A percentile compares a stretch with the other conserved stretches of the same genome.
Evolutionary conservation across 768 basidiomycete species (phyloP).

Genomic region (Strobilomyces echinocephalus): DNA sequence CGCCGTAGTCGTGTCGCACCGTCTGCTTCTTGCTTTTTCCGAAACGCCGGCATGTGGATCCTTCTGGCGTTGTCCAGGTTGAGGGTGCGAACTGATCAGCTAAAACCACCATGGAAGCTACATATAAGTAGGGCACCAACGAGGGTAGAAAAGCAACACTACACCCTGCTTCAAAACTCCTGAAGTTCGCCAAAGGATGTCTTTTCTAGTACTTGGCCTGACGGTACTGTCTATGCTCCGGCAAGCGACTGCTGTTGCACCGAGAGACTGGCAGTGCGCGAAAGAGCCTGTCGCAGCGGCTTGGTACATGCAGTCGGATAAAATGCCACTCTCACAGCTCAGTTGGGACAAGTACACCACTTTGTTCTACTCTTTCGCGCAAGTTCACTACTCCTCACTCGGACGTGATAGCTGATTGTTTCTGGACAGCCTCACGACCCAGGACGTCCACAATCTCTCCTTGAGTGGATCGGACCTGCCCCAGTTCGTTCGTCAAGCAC

Average conservation of each 20-base stretch:
- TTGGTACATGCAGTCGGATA: conserved; percentile 47
- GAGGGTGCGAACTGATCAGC: too few species aligned
- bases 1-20: background rate
- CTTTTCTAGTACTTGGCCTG: background rate
- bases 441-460: conserved; percentile 27
- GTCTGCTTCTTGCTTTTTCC: background rate
- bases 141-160: background rate
- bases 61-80: too few species aligned
- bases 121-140: conserved; percentile 6
- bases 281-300: conserved; percentile 39
- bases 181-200: background rate
- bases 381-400: conserved; percentile 13
- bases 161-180: background rate
- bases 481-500: conserved; percentile 48
- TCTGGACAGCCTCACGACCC: conserved; percentile 31
- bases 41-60: background rate
- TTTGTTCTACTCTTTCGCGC: conserved; percentile 65
- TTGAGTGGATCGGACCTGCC: conserved; percentile 40
- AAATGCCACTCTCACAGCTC: conserved; percentile 41
- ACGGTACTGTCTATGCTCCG: conserved; percentile 2
- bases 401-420: background rate
- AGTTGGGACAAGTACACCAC: conserved; percentile 72
- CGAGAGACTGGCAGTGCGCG: background rate
- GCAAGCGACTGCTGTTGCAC: background rate
- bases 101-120: too few species aligned